A percentile compares a stretch with the other conserved stretches of the same genome.
Conservation (phyloP, 2,329 filamentous ascomycete genomes). For the Sordariomycetes sp. region DNA sequence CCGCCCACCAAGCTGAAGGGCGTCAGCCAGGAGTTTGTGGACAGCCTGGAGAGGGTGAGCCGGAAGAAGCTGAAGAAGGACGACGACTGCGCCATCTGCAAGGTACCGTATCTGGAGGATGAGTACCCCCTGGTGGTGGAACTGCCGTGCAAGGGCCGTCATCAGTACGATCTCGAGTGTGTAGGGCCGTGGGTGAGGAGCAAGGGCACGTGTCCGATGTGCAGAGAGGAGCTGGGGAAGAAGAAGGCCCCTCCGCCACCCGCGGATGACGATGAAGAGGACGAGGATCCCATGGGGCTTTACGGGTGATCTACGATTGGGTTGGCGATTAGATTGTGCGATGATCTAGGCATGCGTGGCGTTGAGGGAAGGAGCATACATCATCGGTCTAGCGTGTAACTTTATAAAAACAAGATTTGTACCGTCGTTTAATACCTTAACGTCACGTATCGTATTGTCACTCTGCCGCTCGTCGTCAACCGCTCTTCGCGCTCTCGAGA, state of each 20-base stretch:
- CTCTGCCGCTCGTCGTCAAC: too few species aligned
- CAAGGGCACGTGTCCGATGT: conserved; percentile 57
- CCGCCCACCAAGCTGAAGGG: conserved; percentile 44
- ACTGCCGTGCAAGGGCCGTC: conserved; percentile 49
- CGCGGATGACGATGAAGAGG: conserved; percentile 37
- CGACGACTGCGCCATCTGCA: conserved; percentile 54
- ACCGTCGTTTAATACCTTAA: neutral
- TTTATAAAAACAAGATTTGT: too few species aligned
- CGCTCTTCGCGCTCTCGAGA: conserved; percentile 12
- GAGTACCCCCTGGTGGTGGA: conserved; percentile 54
- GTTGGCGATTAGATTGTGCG: too few species aligned
- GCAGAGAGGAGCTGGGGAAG: conserved; percentile 49
- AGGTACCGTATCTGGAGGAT: conserved; percentile 52
- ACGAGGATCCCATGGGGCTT: conserved; percentile 42
- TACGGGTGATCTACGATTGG: conserved; percentile 18
- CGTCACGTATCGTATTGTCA: neutral
- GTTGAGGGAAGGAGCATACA: conserved; percentile 4
- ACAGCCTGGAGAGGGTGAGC: conserved; percentile 48
- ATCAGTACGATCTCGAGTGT: conserved; percentile 59
- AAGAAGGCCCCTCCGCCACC: conserved; percentile 33
- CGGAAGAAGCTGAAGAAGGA: conserved; percentile 39
- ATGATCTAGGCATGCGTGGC: conserved; percentile 3
- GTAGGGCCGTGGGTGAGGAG: conserved; percentile 55
- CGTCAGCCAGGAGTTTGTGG: conserved; percentile 50
- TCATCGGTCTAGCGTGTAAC: too few species aligned